Percentiles rank a stretch among this genome's conserved stretches.
Conservation (phyloP, 805 yeast species). For the Myxozyma vanderwaltii region DNA sequence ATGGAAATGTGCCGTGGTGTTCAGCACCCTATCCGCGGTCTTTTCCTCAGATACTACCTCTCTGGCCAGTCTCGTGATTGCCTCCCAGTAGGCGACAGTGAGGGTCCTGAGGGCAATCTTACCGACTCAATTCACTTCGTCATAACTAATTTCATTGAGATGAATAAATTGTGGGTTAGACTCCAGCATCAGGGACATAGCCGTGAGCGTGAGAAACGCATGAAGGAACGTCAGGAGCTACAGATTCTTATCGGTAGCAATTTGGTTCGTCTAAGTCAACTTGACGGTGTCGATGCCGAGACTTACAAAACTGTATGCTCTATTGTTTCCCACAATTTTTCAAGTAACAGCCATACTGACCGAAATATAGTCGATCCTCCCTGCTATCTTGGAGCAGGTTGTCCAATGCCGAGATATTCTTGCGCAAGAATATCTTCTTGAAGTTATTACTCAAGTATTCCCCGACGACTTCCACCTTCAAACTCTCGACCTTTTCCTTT, state of each 20-base stretch:
- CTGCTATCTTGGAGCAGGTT: slow-evolving; percentile 82
- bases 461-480: slow-evolving; percentile 87
- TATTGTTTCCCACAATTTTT: too few species aligned
- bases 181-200: slow-evolving; percentile 94
- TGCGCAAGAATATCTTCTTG: slow-evolving; percentile 90
- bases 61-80: slow-evolving; percentile 78
- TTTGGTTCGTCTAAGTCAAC: slow-evolving; percentile 82
- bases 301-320: slow-evolving; percentile 41
- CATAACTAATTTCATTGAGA: slow-evolving; percentile 85
- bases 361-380: slow-evolving; percentile 55
- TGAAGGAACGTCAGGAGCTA: slow-evolving; percentile 79
- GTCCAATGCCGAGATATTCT: slow-evolving; percentile 88
- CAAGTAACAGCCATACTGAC: not conserved
- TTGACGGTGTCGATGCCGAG: slow-evolving; percentile 64
- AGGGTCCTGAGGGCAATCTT: slow-evolving; percentile 46
- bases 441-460: slow-evolving; percentile 89
- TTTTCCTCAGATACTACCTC: slow-evolving; percentile 84
- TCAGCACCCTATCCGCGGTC: slow-evolving; percentile 90
- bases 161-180: slow-evolving; percentile 98
- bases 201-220: slow-evolving; percentile 72
- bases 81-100: slow-evolving; percentile 48
- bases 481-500: slow-evolving; percentile 68
- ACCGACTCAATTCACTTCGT: slow-evolving; percentile 76
- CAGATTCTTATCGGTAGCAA: slow-evolving; percentile 92
- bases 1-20: slow-evolving; percentile 97